Base-by-base conservation (phyloP, 139 green algal genomes). In the Picochlorum sp. region DNA sequence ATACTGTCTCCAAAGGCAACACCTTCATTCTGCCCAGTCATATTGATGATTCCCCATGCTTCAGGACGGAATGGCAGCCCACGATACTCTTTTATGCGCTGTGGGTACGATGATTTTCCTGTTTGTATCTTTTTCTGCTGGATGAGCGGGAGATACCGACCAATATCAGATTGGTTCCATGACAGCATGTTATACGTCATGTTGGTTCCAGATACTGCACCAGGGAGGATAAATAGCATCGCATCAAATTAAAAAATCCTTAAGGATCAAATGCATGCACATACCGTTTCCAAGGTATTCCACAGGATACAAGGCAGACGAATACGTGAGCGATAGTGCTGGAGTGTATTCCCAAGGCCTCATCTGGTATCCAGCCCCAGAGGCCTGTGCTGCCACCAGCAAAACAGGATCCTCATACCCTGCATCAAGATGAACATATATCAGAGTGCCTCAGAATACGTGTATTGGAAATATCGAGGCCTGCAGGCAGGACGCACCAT, bases 21-120 rank as follows among this genome's bases (percentile, higher is more conserved):
- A 47, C 62, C 69, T 34, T 75, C 69, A 67, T 60, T 72, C 28
- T 66, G 56, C 44, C 69, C 69, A 38, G 69, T 75, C 18, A 56
- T 37, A 23, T 75, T 75, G 10, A 68, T 15, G 18, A 75, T 61
- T 26, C 50, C 69, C 8, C 9, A 26, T 7, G 30, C 3, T 56
- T 64, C 32, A 14, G 16, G 13, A 9, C 13, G 7, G 7, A 61
- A 75, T 3, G 62, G n/a, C 3, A 66, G 15, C 10, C 62, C 58
- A 4, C 58, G 26, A 45, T 68, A 67, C 20, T 61, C 6, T 4
- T 13, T 11, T 32, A 66, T 23, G n/a, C 11, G 10, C 30, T 72
- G 45, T 16, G 64, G 70, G 9, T 13, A 41, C 24, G 45, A 26
- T 7, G 6, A 16, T 6, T 71, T 44, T 26, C 70, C 70, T 26